Base-by-base conservation (phyloP, 139 green algal genomes). In the Ettlia oleoabundans region DNA sequence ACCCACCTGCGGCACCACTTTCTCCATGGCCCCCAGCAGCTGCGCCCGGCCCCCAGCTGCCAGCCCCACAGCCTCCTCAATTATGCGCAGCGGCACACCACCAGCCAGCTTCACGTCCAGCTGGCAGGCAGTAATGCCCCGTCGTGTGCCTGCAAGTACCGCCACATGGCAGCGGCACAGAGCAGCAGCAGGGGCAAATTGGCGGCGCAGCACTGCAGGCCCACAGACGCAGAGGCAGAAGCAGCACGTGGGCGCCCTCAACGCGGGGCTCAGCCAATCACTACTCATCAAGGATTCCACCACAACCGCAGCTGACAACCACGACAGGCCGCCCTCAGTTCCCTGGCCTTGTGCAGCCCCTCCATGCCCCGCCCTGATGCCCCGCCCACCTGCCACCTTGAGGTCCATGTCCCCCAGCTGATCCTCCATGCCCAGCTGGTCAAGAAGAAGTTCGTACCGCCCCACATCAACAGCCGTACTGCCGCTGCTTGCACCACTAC, bases 401-500 rank as follows among this genome's bases (percentile, higher is more conserved):
- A 95, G 90, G 78, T 94, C 83, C 92, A 96, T 93, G 74, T 95
- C 91, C 0, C 92, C 89, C 33, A 92, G 71, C 38, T 79, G 75
- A 53, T 92, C 90, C 74, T 96, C 93, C 7, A 91, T 64, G 28
- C 88, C 92, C 33, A 89, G 81, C 89, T 87, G 80, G 55, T 91
- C 87, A 0, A 70, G 76, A 32, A 91, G 72, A 33, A 94, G 83
- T 64, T 93, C 91, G 68, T 87, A 86, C 19, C 37, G 74, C 52
- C 51, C 78, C 24, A 77, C 28, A n/a, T 51, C 18, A n/a, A n/a
- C 15, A n/a, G 55, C 18, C 18, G 61, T 53, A 33, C 15, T 53
- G 38, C 41, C 26, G 8, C 58, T 19, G 5, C 40, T 41, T 28
- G 24, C 30, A 26, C 30, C 62, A n/a, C n/a, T n/a, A n/a, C n/a